Evolutionary conservation across 2,329 filamentous ascomycete genomes (phyloP), one percentile per base, ranked within the genome.

Genomic region (Thermothelomyces thermophilus): DNA sequence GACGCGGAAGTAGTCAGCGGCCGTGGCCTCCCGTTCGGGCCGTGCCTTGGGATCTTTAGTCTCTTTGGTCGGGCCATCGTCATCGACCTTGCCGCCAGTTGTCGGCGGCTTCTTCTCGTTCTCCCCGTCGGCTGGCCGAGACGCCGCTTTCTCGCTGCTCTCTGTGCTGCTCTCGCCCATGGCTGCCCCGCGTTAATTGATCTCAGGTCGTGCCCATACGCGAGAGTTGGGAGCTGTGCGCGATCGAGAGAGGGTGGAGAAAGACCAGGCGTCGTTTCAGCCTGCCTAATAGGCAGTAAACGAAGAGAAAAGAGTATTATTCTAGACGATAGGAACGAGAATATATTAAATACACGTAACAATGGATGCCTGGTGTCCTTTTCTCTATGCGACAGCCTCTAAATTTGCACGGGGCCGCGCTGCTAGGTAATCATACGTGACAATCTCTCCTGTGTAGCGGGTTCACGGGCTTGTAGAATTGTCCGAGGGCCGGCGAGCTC

Each of bases 1-100:
- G 36, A 80, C 66, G 49, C 77, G 70, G 68, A 72, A 41, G 56
- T 75, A 77, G 61, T 78, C 75, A 11, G 64, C 62, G 46, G 74
- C 63, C 2, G 53, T 60, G 0, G 74, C 72, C 49, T 73, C 70
- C 48, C 74, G 66, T 59, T 75, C 70, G 5, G 73, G 70, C 8
- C 65, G 67, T 2, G 59, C 47, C 52, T 71, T 70, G 45, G 62
- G 58, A 48, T 44, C 36, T 7, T 43, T 42, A 20, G 33, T 16
- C 3, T 44, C 35, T 22, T 55, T 50, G 22, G 43, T 22, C 31
- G 46, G 26, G 35, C 28, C 40, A 17, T 37, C n/a, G 26, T 40
- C 41, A 36, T 34, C 34, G 41, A 16, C 11, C 22, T 48, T 17
- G 42, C 49, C 46, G 13, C 43, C 46, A 24, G 35, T 22, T n/a